Base-by-base conservation (phyloP, 192 early-diverging fungal species). In the Coemansia sp. region DNA sequence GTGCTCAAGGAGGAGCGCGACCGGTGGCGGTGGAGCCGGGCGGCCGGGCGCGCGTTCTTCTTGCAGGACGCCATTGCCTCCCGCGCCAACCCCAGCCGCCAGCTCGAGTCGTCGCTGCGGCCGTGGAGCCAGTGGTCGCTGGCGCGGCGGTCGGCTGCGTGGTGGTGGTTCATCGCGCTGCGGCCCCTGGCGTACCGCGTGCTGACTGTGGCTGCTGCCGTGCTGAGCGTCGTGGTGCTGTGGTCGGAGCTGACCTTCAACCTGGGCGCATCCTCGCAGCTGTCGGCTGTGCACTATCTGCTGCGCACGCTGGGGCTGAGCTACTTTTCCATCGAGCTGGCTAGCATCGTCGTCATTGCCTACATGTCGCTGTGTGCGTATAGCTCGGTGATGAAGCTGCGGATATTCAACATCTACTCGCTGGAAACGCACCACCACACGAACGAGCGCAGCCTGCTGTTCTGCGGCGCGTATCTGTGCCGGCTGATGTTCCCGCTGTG, bases 161-260 rank as follows among this genome's bases (percentile, higher is more conserved):
- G 95, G 95, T 88, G 87, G 78, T 98, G 94, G 93, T 90, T 91
- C 73, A 70, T 95, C 39, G 85, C 76, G 57, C 50, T 94, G n/a
- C 86, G 89, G 12, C 93, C 94, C 6, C 55, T 87, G 15, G 61
- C 87, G 5, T 85, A 87, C 63, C 89, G 89, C 11, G 62, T 68
- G 1, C 64, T 92, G 25, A 76, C 91, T 6, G 75, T 92, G 9
- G 53, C 90, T 1, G 90, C 85, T 51, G 84, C 88, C 0, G 15
- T 86, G 21, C 69, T 91, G 32, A 94, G 94, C 27, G 62, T 87
- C 1, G 77, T 87, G 27, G 84, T 98, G 34, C 78, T 98, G 31
- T 98, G 97, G 97, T 96, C 94, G 4, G 97, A 98, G 78, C 85
- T 94, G 36, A 96, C 94, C 0, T 97, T 96, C 72, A 93, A 94